phyloP scores from a whole-genome alignment of 2,329 filamentous ascomycete species.

The Fusarium foetens region DNA sequence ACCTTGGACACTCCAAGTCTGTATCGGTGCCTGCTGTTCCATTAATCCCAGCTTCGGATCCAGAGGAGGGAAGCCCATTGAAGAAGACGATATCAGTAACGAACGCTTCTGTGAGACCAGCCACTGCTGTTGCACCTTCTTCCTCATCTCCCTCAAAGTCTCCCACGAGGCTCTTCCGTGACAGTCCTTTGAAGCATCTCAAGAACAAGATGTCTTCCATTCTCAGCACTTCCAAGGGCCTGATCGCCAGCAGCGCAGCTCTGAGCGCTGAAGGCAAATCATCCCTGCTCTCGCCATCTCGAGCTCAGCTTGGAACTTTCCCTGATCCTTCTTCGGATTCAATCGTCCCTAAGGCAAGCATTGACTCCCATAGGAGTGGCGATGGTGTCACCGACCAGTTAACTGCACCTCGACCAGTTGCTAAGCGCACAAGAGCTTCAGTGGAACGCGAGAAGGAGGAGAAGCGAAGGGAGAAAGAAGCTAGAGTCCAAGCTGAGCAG shows the following conservation, averaged over 20 bases:
- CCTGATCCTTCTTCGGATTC: conserved; percentile 61
- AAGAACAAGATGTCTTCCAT: conserved; percentile 94
- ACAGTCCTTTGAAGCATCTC: conserved; percentile 88
- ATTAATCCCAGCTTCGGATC: conserved; percentile 25
- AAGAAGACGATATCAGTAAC: conserved; percentile 72
- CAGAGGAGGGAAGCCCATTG: conserved; percentile 47
- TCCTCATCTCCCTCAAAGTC: conserved; percentile 66
- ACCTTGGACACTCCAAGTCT: conserved; percentile 64
- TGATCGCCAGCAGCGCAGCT: conserved; percentile 81
- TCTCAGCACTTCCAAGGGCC: conserved; percentile 84
- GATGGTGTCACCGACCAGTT: conserved; percentile 23
- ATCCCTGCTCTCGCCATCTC: conserved; percentile 65
- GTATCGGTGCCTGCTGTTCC: conserved; percentile 68
- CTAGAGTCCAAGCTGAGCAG: conserved; percentile 68
- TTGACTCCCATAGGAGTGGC: conserved; percentile 36
- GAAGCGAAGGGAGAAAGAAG: conserved; percentile 73
- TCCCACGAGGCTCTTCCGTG: conserved; percentile 66
- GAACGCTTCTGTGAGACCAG: conserved; percentile 63
- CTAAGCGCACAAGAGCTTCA: conserved; percentile 66
- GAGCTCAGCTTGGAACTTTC: conserved; percentile 57
- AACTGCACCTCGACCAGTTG: conserved; percentile 57
- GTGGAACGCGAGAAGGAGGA: conserved; percentile 71
- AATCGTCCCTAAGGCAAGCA: conserved; percentile 47
- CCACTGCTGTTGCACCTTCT: conserved; percentile 50
- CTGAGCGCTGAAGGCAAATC: conserved; percentile 71